Evolutionary conservation across 805 yeast species (phyloP), one percentile per base, ranked within the genome.

Genomic region (Candida caryicola): DNA sequence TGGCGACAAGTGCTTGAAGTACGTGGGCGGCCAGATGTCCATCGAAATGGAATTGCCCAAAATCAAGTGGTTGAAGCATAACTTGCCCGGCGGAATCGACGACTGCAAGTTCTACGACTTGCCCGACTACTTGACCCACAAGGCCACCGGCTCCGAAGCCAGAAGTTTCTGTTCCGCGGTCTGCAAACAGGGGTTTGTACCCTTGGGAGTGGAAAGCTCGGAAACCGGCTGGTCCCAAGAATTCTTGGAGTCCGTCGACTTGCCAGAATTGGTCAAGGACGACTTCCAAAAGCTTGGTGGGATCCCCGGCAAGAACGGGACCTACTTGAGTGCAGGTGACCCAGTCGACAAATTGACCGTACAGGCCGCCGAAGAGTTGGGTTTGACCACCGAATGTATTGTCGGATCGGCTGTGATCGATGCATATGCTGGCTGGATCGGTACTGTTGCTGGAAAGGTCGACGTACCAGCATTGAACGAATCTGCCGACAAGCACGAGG

Each of bases 361-460:
- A 18, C 51, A 64, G 29, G 77, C 96, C 4, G 97, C 97, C 16
- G 74, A 72, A 30, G 89, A 87, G 39, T 71, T 93, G 52, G 98
- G 98, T 8, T 73, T 93, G 45, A 76, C 93, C 7, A 74, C 84
- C 16, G 71, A 73, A 36, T 85, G 95, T 64, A 77, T 80, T 23
- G 98, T 93, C 29, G 97, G 96, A 5, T 82, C 95, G 1, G 97
- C 96, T 56, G 95, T 93, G 27, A 93, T 93, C 57, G 99, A 93
- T 60, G 97, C 98, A 4, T 93, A 93, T 57, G 95, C 98, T 3
- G 99, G 99, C 31, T 93, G 98, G 97, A 79, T 93, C 39, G 99
- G 99, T 40, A 93, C 98, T 1, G 96, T 91, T 42, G 99, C 97
- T 18, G 95, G 95, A 1, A 80, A 81, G 49, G 81, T 88, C 4